A percentile compares a stretch with the other conserved stretches of the same genome.
Evolutionary conservation across 2,329 filamentous ascomycete genomes (phyloP).

Genomic region (Aquanectria penicillioides): DNA sequence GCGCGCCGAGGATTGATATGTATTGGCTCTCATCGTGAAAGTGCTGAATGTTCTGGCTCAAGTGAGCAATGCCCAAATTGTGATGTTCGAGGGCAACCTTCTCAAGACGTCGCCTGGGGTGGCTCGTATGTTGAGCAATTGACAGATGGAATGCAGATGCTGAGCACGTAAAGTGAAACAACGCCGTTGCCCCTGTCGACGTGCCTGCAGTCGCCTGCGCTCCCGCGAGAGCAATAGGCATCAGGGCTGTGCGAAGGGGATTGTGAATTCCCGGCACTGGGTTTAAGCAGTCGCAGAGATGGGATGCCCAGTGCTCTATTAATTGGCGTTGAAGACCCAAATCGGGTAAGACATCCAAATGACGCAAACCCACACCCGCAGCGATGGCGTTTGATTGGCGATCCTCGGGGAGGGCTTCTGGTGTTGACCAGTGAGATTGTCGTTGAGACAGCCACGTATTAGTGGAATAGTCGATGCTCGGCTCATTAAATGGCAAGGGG

Average conservation of each 20-base stretch:
- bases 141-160: constrained; percentile 37
- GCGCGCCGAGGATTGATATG: constrained; percentile 29
- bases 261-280: constrained; percentile 34
- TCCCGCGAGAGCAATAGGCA: constrained; percentile 37
- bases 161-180: constrained; percentile 39
- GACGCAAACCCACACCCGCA: background rate
- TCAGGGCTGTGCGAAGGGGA: constrained; percentile 31
- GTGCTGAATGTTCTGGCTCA: constrained; percentile 35
- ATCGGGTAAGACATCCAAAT: constrained; percentile 32
- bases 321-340: constrained; percentile 33
- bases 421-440: background rate
- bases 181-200: constrained; percentile 30
- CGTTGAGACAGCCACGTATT: background rate
- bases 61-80: constrained; percentile 36
- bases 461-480: background rate
- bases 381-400: background rate
- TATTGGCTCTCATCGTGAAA: constrained; percentile 32
- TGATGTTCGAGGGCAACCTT: constrained; percentile 38
- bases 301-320: constrained; percentile 32
- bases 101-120: constrained; percentile 23
- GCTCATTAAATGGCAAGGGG: background rate
- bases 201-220: constrained; percentile 28
- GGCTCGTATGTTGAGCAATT: constrained; percentile 11
- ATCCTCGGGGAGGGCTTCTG: background rate
- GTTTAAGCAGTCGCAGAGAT: constrained; percentile 34